phyloP scores from a whole-genome alignment of 2,329 filamentous ascomycete genomes.

The Camptophora hylomeconis region DNA sequence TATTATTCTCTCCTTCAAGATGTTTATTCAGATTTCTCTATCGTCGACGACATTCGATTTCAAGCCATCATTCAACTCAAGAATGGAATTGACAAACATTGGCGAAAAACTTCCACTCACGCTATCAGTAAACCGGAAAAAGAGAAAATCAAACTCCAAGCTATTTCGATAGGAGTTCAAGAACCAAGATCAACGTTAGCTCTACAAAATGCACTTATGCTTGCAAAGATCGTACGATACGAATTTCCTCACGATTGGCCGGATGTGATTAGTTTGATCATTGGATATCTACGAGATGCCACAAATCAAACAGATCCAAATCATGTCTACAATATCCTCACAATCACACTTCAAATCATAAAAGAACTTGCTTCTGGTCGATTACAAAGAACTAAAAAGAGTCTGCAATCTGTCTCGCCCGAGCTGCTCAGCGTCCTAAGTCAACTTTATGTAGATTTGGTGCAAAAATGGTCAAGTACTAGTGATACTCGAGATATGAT shows the following conservation, averaged over 20 bases:
- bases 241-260: slow-evolving; percentile 83
- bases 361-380: slow-evolving; percentile 81
- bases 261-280: slow-evolving; percentile 24
- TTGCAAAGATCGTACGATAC: slow-evolving; percentile 76
- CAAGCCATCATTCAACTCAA: slow-evolving; percentile 89
- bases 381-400: slow-evolving; percentile 59
- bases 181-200: slow-evolving; percentile 66
- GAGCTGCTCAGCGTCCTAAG: slow-evolving; percentile 73
- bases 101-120: slow-evolving; percentile 67
- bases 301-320: slow-evolving; percentile 6
- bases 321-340: slow-evolving; percentile 14
- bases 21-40: slow-evolving; percentile 65
- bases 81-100: slow-evolving; percentile 91
- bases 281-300: slow-evolving; percentile 22
- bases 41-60: slow-evolving; percentile 69
- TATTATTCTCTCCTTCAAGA: slow-evolving; percentile 63
- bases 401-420: slow-evolving; percentile 64
- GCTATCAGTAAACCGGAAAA: slow-evolving; percentile 60
- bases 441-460: slow-evolving; percentile 64
- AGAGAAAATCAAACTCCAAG: slow-evolving; percentile 55
- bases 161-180: slow-evolving; percentile 63
- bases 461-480: slow-evolving; percentile 53
- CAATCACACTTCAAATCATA: slow-evolving; percentile 59
- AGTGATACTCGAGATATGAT: slow-evolving; percentile 46
- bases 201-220: slow-evolving; percentile 74